Evolutionary conservation across 2,329 filamentous ascomycete genomes (phyloP), one percentile per base, ranked within the genome.

Genomic region (Endoconidiophora laricicola): DNA sequence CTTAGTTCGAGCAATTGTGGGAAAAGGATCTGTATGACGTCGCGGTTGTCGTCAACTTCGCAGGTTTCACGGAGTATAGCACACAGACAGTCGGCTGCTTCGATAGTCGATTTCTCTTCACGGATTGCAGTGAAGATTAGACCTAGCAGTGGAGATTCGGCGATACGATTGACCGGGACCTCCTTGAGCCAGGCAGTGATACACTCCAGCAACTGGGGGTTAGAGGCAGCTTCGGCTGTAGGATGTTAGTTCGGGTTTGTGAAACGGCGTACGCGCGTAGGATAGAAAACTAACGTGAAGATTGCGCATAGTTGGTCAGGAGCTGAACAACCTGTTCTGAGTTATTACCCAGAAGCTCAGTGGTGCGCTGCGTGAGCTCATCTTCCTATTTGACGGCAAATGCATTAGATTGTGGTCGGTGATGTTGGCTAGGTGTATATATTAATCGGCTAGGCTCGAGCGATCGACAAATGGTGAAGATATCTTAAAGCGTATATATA

Each of bases 101-200:
- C 78, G 59, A 94, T 83, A 58, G 93, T 85, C 6, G 90, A 86
- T 40, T 72, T 69, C 36, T 93, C 85, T 53, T 78, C 74, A 44
- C 82, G 74, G 29, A 95, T 67, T 5, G 83, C 87, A 56, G 79
- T 76, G 60, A 95, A 78, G 46, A 95, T 77, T 48, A 88, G 72
- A 56, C 86, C 78, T 57, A 98, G 72, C 12, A 98, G 71, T 5
- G 88, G 83, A 1, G 90, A 95, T 58, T 81, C 82, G 57, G 94
- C 82, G 55, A 98, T 79, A 54, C 84, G 81, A 55, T 73, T 74
- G 44, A 94, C 76, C 0, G 90, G 86, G 5, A 98, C 86, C 66
- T 98, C 91, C 58, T 87, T 79, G 57, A 96, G 75, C 91, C 91
- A 98, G 2, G 91, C 95, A 29, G 87, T 93, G 58, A 96, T 87